Evolutionary conservation across 169 alveolate genomes (phyloP).

Genomic region (Amoebophrya sp.): DNA sequence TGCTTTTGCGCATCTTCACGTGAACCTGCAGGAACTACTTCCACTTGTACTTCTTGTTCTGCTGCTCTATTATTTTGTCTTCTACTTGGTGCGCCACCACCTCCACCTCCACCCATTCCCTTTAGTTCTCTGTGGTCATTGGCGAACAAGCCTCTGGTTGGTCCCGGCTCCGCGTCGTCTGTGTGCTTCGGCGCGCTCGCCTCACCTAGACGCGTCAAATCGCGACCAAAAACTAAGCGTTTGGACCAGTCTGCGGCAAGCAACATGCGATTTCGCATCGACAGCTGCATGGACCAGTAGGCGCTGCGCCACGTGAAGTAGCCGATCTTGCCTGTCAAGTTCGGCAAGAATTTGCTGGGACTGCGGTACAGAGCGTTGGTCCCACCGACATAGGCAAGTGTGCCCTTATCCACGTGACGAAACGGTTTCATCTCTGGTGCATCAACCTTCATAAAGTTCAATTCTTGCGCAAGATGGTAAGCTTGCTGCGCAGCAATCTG

Average conservation of each 20-base stretch:
- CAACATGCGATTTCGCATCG: background rate
- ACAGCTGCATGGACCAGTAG: background rate
- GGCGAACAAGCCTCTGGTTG: too few species aligned
- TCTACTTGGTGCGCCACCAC: too few species aligned
- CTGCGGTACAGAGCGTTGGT: background rate
- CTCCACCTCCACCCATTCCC: too few species aligned
- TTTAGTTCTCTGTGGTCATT: too few species aligned
- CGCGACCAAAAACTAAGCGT: background rate
- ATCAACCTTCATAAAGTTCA: too few species aligned
- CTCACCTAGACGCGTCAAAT: background rate
- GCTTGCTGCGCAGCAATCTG: background rate
- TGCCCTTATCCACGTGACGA: background rate
- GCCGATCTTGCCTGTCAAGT: background rate
- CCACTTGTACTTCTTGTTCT: too few species aligned
- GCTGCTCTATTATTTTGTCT: too few species aligned
- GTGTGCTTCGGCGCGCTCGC: background rate
- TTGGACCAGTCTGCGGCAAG: background rate
- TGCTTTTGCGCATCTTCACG: too few species aligned
- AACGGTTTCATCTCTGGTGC: too few species aligned
- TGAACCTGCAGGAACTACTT: too few species aligned
- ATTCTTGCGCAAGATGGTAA: too few species aligned
- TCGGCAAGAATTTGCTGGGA: background rate
- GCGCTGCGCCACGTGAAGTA: background rate
- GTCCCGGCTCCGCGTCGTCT: too few species aligned
- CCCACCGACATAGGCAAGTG: background rate